Conservation (phyloP, 805 yeast genomes). For the Kodamaea sagamina region DNA sequence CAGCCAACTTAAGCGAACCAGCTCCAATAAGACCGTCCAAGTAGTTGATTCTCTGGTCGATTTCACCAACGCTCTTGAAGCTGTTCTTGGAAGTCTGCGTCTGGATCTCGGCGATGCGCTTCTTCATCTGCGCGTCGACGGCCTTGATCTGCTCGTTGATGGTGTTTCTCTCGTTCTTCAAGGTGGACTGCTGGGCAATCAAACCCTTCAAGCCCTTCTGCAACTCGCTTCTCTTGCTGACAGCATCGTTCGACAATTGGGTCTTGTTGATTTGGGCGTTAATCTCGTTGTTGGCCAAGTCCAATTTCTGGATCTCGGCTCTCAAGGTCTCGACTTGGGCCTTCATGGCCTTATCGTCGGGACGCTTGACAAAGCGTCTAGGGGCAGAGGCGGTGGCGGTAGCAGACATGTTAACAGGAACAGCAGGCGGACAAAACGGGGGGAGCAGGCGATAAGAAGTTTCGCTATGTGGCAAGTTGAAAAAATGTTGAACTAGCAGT, state of each 20-base stretch:
- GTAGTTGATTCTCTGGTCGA: conserved; percentile 61
- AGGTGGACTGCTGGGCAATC: conserved; percentile 48
- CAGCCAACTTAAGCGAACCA: conserved; percentile 83
- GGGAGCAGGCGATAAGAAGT: conserved; percentile 1
- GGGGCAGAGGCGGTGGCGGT: conserved; percentile 15
- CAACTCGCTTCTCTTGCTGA: conserved; percentile 35
- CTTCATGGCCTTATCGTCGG: conserved; percentile 68
- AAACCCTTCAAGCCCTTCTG: conserved; percentile 42
- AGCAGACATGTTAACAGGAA: conserved; percentile 9
- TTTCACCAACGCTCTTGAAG: conserved; percentile 67
- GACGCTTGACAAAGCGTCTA: conserved; percentile 67
- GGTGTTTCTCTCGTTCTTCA: conserved; percentile 49
- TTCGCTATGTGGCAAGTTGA: conserved; percentile 7
- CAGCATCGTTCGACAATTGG: conserved; percentile 32
- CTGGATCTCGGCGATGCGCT: conserved; percentile 73
- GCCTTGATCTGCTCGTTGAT: conserved; percentile 71
- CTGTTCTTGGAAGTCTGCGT: conserved; percentile 67
- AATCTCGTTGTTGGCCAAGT: conserved; percentile 52
- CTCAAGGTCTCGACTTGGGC: conserved; percentile 55
- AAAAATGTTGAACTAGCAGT: conserved; percentile 3
- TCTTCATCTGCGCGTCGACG: conserved; percentile 69
- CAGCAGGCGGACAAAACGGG: conserved; percentile 2
- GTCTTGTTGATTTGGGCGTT: conserved; percentile 53
- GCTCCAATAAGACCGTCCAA: conserved; percentile 75
- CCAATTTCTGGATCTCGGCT: conserved; percentile 64